A percentile compares a stretch with the other conserved stretches of the same genome.
phyloP scores from a whole-genome alignment of 139 green algal genomes.

The Closterium sp. region DNA sequence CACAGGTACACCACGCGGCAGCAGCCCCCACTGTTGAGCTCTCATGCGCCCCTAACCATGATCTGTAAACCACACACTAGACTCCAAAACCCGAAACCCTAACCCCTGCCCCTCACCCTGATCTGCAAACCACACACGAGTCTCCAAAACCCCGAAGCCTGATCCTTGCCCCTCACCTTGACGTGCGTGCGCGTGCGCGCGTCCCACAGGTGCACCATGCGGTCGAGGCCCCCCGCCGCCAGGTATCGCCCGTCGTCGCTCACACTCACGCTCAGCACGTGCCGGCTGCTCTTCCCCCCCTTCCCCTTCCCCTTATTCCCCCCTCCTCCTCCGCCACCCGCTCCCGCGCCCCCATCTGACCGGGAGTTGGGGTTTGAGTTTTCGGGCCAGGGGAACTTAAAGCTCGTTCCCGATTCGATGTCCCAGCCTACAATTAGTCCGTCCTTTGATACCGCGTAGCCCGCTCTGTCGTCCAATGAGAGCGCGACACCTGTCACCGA shows the following conservation, averaged over 20 bases:
- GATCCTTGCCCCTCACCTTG: too few species aligned
- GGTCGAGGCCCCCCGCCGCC: conserved; percentile 77
- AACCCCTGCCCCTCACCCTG: not conserved
- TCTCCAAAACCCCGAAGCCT: too few species aligned
- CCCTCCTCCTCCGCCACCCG: not conserved
- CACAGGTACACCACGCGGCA: conserved; percentile 79
- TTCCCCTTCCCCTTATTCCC: not conserved
- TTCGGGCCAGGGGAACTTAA: conserved; percentile 40
- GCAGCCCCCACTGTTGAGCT: conserved; percentile 60
- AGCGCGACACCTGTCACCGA: conserved; percentile 75
- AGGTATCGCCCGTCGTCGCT: conserved; percentile 72
- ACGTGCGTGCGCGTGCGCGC: conserved; percentile 49
- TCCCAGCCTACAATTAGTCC: conserved; percentile 74
- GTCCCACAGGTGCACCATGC: conserved; percentile 85
- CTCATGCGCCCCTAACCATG: not conserved
- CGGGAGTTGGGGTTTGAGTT: not conserved
- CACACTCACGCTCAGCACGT: conserved; percentile 70
- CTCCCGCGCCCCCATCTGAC: not conserved
- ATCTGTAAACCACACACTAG: not conserved
- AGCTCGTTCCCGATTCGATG: conserved; percentile 66
- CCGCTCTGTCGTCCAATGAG: conserved; percentile 66
- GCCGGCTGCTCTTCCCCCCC: not conserved
- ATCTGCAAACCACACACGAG: too few species aligned
- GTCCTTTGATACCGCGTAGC: conserved; percentile 80
- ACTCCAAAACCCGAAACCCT: too few species aligned